phyloP scores from a whole-genome alignment of 73 alveolate genomes.

The Paramecium octaurelia region DNA sequence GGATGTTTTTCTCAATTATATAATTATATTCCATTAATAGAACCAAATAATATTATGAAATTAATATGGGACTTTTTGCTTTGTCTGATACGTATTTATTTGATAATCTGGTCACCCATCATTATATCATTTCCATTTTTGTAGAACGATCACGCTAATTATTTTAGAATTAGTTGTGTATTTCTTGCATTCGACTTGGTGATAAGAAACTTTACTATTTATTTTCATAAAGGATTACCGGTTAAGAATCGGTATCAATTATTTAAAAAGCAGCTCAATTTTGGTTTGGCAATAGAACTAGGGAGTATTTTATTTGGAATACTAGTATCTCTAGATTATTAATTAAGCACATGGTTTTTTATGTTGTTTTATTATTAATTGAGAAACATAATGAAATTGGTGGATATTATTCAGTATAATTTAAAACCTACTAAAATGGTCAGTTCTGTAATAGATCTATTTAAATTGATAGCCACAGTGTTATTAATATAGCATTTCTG shows the following conservation, averaged over 20 bases:
- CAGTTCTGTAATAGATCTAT: neutral
- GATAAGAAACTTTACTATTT: slow-evolving; percentile 2
- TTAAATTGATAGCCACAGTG: neutral
- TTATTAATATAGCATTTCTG: neutral
- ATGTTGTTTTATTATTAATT: neutral
- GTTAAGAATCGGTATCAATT: neutral
- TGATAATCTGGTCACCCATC: neutral
- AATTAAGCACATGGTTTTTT: neutral
- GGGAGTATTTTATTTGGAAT: neutral
- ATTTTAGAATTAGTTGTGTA: neutral
- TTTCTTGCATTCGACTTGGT: neutral
- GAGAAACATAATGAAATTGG: neutral
- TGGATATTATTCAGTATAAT: neutral
- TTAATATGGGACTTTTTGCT: slow-evolving; percentile 23
- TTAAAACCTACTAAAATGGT: slow-evolving; percentile 1
- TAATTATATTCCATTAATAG: slow-evolving; percentile 37
- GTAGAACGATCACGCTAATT: neutral
- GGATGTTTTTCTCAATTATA: neutral
- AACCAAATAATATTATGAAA: neutral
- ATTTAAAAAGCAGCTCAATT: neutral
- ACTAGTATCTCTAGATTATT: neutral
- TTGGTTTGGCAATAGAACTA: neutral
- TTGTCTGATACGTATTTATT: slow-evolving; percentile 10
- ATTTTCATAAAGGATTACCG: slow-evolving; percentile 39
- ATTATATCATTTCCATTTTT: neutral